A percentile compares a stretch with the other conserved stretches of the same genome.
phyloP scores from a whole-genome alignment of 768 basidiomycete genomes.

The Kwoniella newhampshirensis region DNA sequence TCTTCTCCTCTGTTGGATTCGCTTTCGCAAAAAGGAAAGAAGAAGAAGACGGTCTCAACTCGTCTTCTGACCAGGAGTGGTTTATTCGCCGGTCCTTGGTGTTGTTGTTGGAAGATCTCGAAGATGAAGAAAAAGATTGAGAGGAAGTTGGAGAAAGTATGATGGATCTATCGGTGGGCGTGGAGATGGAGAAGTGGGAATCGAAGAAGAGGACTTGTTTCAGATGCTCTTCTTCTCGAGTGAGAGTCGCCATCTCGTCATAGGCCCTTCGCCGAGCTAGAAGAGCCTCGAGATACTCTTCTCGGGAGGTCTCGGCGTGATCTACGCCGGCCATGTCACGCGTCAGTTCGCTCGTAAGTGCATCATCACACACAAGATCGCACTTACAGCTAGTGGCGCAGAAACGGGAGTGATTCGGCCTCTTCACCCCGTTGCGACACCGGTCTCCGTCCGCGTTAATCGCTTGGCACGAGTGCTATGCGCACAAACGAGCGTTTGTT shows the following conservation, averaged over 20 bases:
- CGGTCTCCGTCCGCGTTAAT: slow-evolving; percentile 20
- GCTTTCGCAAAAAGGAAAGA: background rate
- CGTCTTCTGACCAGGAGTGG: no score
- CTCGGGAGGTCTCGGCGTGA: slow-evolving; percentile 19
- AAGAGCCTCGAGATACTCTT: slow-evolving; percentile 10
- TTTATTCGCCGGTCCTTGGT: background rate
- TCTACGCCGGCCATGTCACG: no score
- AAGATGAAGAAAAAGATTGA: background rate
- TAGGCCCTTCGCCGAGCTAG: slow-evolving; percentile 1
- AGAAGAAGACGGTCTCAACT: no score
- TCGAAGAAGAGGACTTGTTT: slow-evolving; percentile 10
- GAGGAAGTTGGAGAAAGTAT: background rate
- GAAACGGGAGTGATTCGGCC: slow-evolving; percentile 8
- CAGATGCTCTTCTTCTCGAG: background rate
- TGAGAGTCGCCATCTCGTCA: background rate
- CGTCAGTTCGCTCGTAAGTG: no score
- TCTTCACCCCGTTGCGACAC: slow-evolving; percentile 17
- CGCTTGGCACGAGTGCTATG: slow-evolving; percentile 22
- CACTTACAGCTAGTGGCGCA: slow-evolving; percentile 22
- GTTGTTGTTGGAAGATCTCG: background rate
- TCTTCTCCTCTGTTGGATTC: background rate
- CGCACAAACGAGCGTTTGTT: no score
- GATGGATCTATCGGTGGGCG: background rate
- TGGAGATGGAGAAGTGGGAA: slow-evolving; percentile 1
- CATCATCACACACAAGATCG: no score